Percentiles rank a stretch among this genome's conserved stretches.
phyloP scores from a whole-genome alignment of 1,139 yeast genomes.

The Hansenula lynferdii region DNA sequence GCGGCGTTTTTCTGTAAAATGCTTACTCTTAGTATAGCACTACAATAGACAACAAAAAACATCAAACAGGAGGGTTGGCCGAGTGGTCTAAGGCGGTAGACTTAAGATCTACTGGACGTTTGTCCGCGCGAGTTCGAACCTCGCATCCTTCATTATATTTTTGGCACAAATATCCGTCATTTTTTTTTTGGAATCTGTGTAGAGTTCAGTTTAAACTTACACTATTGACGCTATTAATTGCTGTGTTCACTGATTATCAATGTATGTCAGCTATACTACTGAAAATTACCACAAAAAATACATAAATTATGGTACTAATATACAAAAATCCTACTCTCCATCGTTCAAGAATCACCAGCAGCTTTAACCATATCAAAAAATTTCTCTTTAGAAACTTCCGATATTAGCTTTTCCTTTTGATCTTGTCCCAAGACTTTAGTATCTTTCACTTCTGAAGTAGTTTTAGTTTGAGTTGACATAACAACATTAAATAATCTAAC shows the following conservation, averaged over 20 bases:
- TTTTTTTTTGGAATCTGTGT: not conserved
- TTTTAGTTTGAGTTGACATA: constrained; percentile 70
- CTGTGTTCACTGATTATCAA: not conserved
- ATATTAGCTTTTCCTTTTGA: constrained; percentile 57
- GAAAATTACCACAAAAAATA: no score
- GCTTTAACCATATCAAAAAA: constrained; percentile 86
- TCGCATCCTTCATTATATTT: constrained; percentile 59
- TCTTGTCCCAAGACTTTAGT: constrained; percentile 25
- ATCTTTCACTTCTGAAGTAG: constrained; percentile 34
- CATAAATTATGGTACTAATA: no score
- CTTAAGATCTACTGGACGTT: constrained; percentile 10
- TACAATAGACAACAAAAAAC: no score
- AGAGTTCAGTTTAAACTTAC: no score
- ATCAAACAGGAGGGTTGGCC: constrained; percentile 9
- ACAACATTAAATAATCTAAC: constrained; percentile 90
- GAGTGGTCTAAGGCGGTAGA: constrained; percentile 12
- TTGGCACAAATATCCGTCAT: constrained; percentile 5
- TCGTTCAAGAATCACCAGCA: constrained; percentile 44
- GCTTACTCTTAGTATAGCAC: no score
- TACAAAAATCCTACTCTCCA: not conserved
- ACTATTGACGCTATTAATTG: no score
- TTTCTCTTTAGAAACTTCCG: constrained; percentile 83
- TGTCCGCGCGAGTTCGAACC: constrained; percentile 76
- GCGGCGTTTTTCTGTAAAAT: no score
- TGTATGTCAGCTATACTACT: no score